phyloP scores from a whole-genome alignment of 2,329 filamentous ascomycete species.

The Pseudocercospora pini-densiflorae region DNA sequence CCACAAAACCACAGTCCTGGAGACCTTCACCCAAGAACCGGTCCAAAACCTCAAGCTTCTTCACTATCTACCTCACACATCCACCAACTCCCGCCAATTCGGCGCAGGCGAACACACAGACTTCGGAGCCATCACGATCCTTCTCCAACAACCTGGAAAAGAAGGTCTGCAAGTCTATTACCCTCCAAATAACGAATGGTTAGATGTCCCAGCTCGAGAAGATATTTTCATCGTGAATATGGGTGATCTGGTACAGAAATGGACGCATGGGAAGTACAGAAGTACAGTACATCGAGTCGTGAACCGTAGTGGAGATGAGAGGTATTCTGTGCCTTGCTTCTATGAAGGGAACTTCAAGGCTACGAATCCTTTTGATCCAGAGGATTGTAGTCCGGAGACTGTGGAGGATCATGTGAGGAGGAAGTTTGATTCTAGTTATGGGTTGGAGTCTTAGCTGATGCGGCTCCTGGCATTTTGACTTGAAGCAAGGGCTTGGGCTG shows the following conservation, averaged over 20 bases:
- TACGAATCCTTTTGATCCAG: conserved; percentile 29
- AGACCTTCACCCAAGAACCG: conserved; percentile 34
- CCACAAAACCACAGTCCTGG: conserved; percentile 27
- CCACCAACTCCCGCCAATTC: conserved; percentile 26
- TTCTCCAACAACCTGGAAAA: conserved; percentile 50
- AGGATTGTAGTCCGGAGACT: conserved; percentile 23
- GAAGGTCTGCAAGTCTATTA: conserved; percentile 49
- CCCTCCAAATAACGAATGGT: conserved; percentile 46
- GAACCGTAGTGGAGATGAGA: conserved; percentile 44
- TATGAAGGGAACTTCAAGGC: conserved; percentile 37
- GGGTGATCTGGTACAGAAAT: conserved; percentile 55
- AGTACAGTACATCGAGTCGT: conserved; percentile 53
- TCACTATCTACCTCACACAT: conserved; percentile 30
- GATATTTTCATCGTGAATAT: conserved; percentile 56
- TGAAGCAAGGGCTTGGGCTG: too few relatives aligned
- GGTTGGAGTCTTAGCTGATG: conserved; percentile 16
- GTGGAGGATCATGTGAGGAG: conserved; percentile 30
- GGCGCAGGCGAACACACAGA: conserved; percentile 31
- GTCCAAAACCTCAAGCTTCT: conserved; percentile 36
- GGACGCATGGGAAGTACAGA: conserved; percentile 51
- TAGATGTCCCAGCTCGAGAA: conserved; percentile 48
- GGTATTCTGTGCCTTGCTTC: conserved; percentile 55
- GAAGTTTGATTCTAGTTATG: conserved; percentile 29
- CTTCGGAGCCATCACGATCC: conserved; percentile 48
- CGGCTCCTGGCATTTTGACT: too few relatives aligned